Percentiles rank a stretch among this genome's conserved stretches.
phyloP scores from a whole-genome alignment of 2,329 filamentous ascomycete genomes.

The Lachnellula arida region DNA sequence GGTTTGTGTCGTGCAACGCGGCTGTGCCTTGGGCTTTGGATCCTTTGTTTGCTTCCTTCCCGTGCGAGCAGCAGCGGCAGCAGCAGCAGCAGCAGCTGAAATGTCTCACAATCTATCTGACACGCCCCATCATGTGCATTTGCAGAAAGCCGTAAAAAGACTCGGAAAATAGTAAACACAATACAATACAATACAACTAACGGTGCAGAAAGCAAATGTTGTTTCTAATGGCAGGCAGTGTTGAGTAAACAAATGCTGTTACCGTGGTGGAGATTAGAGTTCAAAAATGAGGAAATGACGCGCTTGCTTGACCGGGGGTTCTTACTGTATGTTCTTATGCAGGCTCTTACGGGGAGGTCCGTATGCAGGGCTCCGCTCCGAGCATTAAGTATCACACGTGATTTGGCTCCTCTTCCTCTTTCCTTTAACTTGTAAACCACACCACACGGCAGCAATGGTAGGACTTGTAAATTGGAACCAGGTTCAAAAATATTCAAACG shows the following conservation, averaged over 20 bases:
- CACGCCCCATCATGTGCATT: background rate
- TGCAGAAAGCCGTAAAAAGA: background rate
- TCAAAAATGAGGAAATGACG: constrained; percentile 5
- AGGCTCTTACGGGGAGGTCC: too few species aligned
- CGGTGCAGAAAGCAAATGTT: background rate
- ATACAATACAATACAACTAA: background rate
- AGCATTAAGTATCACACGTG: background rate
- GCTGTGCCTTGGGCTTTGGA: too few species aligned
- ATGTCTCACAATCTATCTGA: constrained; percentile 1
- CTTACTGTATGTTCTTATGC: too few species aligned
- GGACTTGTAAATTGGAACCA: too few species aligned
- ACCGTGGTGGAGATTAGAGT: background rate
- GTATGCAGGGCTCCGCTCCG: constrained; percentile 1
- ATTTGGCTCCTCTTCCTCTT: background rate
- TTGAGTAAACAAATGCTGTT: background rate
- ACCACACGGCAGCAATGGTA: too few species aligned
- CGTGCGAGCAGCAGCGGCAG: background rate
- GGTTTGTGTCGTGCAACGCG: background rate
- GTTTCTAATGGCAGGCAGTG: background rate
- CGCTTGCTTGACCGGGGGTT: background rate
- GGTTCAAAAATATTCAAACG: too few species aligned
- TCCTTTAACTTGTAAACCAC: too few species aligned
- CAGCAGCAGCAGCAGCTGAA: background rate
- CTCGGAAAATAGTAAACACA: background rate
- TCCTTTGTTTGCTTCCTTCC: background rate